Conservation (phyloP, 2,329 filamentous ascomycete species). For the Aspergillus sp. region DNA sequence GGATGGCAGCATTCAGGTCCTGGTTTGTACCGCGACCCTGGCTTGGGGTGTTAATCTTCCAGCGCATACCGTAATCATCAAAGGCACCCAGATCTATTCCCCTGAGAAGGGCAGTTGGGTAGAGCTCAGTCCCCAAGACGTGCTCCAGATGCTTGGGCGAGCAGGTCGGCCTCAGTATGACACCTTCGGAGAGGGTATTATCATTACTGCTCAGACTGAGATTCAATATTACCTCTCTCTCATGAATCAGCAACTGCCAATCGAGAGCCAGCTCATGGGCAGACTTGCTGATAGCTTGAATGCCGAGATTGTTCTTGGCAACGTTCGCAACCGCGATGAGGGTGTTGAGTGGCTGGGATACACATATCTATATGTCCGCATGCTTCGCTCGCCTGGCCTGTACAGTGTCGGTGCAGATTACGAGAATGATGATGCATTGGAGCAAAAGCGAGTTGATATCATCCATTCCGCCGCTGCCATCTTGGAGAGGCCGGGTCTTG, state of each 20-base stretch:
- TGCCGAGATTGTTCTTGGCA: slow-evolving; percentile 89
- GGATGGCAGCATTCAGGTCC: slow-evolving; percentile 82
- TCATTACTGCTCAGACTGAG: slow-evolving; percentile 90
- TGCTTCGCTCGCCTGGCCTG: slow-evolving; percentile 87
- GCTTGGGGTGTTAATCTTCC: slow-evolving; percentile 98
- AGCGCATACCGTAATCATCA: slow-evolving; percentile 97
- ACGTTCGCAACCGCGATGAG: slow-evolving; percentile 82
- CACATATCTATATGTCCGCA: slow-evolving; percentile 93
- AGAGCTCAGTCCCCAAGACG: slow-evolving; percentile 92
- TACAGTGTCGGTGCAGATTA: slow-evolving; percentile 97
- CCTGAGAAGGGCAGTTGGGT: slow-evolving; percentile 99
- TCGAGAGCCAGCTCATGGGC: slow-evolving; percentile 91
- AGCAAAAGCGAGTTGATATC: slow-evolving; percentile 95
- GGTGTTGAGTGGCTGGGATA: slow-evolving; percentile 99
- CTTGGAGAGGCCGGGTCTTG: slow-evolving; percentile 74
- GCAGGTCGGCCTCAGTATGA: slow-evolving; percentile 94
- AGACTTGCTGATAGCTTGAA: slow-evolving; percentile 93
- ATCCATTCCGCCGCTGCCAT: slow-evolving; percentile 87
- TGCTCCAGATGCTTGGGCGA: slow-evolving; percentile 96
- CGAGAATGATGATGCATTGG: slow-evolving; percentile 78
- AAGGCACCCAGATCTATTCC: slow-evolving; percentile 95
- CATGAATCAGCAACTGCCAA: slow-evolving; percentile 92
- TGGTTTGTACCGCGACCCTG: slow-evolving; percentile 95
- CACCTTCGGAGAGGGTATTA: slow-evolving; percentile 96
- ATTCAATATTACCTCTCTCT: slow-evolving; percentile 96